These are phyloP conservation scores for Dimocarpus longan DNA, from an alignment of 345 rosid species.

Conservation along the genomic window DNA sequence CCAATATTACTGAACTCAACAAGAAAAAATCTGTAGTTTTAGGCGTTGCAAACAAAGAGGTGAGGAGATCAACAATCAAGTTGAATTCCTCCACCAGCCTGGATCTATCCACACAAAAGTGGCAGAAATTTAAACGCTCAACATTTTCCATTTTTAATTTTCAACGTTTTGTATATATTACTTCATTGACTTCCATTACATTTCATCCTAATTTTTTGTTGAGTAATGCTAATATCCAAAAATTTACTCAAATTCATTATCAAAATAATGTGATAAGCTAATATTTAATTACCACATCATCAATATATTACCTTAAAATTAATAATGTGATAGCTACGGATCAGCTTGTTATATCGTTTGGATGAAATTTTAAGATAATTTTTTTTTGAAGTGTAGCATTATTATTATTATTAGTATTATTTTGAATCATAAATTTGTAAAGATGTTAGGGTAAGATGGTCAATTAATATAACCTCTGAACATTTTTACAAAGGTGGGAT, in stretches of 20 bases:
- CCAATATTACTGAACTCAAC: background rate
- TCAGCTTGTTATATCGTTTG: too few species aligned
- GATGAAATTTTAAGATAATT: too few species aligned
- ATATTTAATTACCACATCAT: too few species aligned
- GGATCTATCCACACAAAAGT: background rate
- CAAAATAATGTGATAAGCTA: too few species aligned
- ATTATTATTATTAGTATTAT: too few species aligned
- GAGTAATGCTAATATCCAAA: too few species aligned
- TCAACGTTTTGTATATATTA: background rate
- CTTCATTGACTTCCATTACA: background rate
- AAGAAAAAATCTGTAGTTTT: background rate
- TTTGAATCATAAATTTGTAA: background rate
- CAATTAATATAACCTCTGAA: too few species aligned
- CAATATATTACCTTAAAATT: too few species aligned
- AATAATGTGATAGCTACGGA: too few species aligned
- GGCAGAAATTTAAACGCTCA: background rate
- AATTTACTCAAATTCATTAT: too few species aligned
- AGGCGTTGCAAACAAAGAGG: background rate
- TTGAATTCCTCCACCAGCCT: background rate
- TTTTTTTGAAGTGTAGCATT: too few species aligned
- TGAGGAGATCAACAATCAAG: background rate
- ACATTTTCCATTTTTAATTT: background rate
- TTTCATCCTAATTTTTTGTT: background rate
- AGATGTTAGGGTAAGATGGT: background rate
- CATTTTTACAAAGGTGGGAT: too few species aligned